These are phyloP conservation scores for Aspergillus carlsbadensis DNA, from an alignment of 495 filamentous ascomycete genomes.

Conservation along the genomic window DNA sequence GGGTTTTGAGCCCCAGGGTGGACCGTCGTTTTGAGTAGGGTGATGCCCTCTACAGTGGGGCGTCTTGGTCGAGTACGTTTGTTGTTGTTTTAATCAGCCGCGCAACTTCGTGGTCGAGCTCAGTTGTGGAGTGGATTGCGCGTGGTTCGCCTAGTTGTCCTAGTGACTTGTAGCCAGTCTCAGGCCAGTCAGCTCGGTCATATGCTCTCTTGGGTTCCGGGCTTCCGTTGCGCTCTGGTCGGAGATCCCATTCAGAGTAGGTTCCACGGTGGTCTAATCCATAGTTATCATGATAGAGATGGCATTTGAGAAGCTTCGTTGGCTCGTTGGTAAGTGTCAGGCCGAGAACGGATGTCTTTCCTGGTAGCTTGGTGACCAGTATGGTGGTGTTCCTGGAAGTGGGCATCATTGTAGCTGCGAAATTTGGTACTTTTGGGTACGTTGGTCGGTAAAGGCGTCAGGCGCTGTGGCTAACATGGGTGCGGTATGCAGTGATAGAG, in stretches of 20 bases:
- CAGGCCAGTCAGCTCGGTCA: constrained; percentile 25
- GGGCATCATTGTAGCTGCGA: constrained; percentile 9
- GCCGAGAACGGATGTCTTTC: constrained; percentile 13
- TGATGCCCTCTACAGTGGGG: constrained; percentile 12
- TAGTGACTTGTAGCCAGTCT: constrained; percentile 17
- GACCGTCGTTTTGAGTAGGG: constrained; percentile 29
- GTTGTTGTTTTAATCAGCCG: too few relatives aligned
- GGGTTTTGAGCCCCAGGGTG: constrained; percentile 20
- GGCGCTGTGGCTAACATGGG: too few relatives aligned
- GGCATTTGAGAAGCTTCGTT: constrained; percentile 18
- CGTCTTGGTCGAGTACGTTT: constrained; percentile 14
- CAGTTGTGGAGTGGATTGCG: constrained; percentile 8
- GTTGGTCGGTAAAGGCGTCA: too few relatives aligned
- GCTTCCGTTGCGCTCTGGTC: constrained; percentile 3
- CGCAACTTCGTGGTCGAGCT: too few relatives aligned
- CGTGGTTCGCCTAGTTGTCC: constrained; percentile 12
- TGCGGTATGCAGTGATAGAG: too few relatives aligned
- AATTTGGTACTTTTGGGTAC: constrained; percentile 20
- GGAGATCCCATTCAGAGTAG: constrained; percentile 25
- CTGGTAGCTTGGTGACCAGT: constrained; percentile 15
- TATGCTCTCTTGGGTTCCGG: constrained; percentile 21
- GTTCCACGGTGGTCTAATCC: constrained; percentile 18
- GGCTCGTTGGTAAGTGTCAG: constrained; percentile 16
- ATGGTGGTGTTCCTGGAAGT: constrained; percentile 1
- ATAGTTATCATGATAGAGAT: constrained; percentile 22